Base-by-base conservation (phyloP, 306 rosid species). In the Trifolium dubium region DNA sequence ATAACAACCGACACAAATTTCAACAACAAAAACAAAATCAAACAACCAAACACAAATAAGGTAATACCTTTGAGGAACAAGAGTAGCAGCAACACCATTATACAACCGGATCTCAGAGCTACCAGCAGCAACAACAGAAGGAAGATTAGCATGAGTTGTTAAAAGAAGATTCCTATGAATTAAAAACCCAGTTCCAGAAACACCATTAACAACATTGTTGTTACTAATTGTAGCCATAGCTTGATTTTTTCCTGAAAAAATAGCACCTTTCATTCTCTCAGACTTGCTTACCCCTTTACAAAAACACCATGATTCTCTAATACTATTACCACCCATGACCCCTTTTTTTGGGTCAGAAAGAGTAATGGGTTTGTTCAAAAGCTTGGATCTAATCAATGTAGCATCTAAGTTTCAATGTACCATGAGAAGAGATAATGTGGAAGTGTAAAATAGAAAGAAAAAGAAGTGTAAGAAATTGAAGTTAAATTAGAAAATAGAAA, bases 251-350 rank as follows among this genome's bases (percentile, higher is more conserved):
- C 86, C 87, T 6, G 93, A 68, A 76, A 86, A 95, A 71, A 95
- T 90, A 44, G 98, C 74, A 39, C 73, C 97, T 67, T 90, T 90
- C 91, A 86, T 90, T 59, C 85, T 77, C 87, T 95, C 99, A 1
- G 93, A 83, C 88, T 92, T 95, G 74, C 98, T 82, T 17, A 90
- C 87, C 23, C 99, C 99, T 82, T 90, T 95, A 81, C 99, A 95
- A 83, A 95, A 95, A 64, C 99, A 95, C 98, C 92, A 90, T 15
- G 99, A 86, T 62, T 95, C 98, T 34, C 86, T 84, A 47, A 95
- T 80, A 80, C 84, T 89, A 43, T 83, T 79, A 81, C 86, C 90
- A 37, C 87, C 98, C 98, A 95, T 95, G 14, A 23, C 12, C 2
- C 17, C 28, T 19, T 28, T 14, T 23, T 64, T 8, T n/a, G 72